These are phyloP conservation scores for Solanum sejunctum DNA, from an alignment of 257 asterid genomes.

Conservation along the genomic window DNA sequence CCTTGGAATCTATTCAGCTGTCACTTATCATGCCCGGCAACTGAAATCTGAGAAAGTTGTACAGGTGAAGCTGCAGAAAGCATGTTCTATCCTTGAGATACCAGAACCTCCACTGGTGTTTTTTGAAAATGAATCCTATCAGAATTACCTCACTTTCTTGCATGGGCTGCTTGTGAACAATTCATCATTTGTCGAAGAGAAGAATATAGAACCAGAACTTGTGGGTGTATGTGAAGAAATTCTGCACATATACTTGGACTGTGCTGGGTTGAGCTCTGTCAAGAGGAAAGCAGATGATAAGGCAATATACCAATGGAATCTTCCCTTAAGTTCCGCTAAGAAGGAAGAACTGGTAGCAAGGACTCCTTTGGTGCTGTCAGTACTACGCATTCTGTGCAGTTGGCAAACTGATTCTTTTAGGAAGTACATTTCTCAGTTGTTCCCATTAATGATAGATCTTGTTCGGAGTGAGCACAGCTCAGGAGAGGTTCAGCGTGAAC, in stretches of 20 bases:
- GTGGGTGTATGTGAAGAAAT: constrained; percentile 58
- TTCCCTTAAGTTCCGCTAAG: constrained; percentile 83
- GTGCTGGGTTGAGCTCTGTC: constrained; percentile 40
- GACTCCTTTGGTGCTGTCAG: constrained; percentile 53
- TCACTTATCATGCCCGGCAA: constrained; percentile 66
- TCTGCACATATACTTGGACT: constrained; percentile 55
- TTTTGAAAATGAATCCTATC: constrained; percentile 82
- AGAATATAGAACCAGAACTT: constrained; percentile 53
- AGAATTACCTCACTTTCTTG: constrained; percentile 52
- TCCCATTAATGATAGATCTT: constrained; percentile 69
- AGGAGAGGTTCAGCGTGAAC: constrained; percentile 60
- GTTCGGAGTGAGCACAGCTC: constrained; percentile 92
- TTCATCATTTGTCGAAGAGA: constrained; percentile 39
- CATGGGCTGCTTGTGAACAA: constrained; percentile 40
- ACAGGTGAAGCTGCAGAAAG: constrained; percentile 53
- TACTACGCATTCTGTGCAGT: constrained; percentile 46
- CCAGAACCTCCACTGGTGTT: constrained; percentile 86
- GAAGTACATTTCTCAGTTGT: constrained; percentile 40
- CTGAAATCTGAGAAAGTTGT: constrained; percentile 40
- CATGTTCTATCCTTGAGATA: constrained; percentile 60
- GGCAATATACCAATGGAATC: constrained; percentile 36
- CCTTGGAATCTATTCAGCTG: constrained; percentile 37
- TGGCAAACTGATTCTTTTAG: constrained; percentile 43
- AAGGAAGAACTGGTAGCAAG: constrained; percentile 90
- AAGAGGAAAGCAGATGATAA: constrained; percentile 11